Conservation (phyloP, 2,329 filamentous ascomycete genomes). For the Dothistroma septosporum region DNA sequence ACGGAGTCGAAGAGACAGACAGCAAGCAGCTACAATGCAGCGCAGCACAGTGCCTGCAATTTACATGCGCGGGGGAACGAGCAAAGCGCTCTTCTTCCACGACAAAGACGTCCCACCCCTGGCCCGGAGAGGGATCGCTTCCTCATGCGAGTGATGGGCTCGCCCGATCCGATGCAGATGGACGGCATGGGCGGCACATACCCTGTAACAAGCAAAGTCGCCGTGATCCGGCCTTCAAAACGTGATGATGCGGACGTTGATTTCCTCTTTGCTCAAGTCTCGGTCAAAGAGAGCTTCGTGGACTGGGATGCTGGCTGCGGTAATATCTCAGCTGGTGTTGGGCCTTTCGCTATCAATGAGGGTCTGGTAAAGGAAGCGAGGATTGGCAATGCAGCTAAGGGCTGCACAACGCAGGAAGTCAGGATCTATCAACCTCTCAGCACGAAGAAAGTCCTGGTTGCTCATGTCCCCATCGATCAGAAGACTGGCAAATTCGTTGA, state of each 20-base stretch:
- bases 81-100: slow-evolving; percentile 23
- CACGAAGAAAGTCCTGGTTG: slow-evolving; percentile 17
- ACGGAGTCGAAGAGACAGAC: not conserved
- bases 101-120: slow-evolving; percentile 17
- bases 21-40: not conserved
- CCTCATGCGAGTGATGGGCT: slow-evolving; percentile 17
- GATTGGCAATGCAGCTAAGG: slow-evolving; percentile 6
- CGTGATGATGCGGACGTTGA: slow-evolving; percentile 19
- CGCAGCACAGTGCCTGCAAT: slow-evolving; percentile 10
- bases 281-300: slow-evolving; percentile 15
- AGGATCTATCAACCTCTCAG: slow-evolving; percentile 17
- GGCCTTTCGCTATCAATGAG: slow-evolving; percentile 20
- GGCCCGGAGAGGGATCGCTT: slow-evolving; percentile 15
- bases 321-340: slow-evolving; percentile 21
- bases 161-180: slow-evolving; percentile 20
- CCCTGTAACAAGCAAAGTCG: slow-evolving; percentile 18
- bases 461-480: slow-evolving; percentile 16
- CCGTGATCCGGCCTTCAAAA: slow-evolving; percentile 16
- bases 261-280: slow-evolving; percentile 20
- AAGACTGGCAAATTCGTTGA: slow-evolving; percentile 13
- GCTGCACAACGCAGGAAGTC: slow-evolving; percentile 18
- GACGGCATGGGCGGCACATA: slow-evolving; percentile 22
- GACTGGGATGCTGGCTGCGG: slow-evolving; percentile 19
- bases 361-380: slow-evolving; percentile 14
- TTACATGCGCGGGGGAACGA: slow-evolving; percentile 17